Evolutionary conservation across 495 filamentous ascomycete genomes (phyloP).

Genomic region (Oidiodendron maius): DNA sequence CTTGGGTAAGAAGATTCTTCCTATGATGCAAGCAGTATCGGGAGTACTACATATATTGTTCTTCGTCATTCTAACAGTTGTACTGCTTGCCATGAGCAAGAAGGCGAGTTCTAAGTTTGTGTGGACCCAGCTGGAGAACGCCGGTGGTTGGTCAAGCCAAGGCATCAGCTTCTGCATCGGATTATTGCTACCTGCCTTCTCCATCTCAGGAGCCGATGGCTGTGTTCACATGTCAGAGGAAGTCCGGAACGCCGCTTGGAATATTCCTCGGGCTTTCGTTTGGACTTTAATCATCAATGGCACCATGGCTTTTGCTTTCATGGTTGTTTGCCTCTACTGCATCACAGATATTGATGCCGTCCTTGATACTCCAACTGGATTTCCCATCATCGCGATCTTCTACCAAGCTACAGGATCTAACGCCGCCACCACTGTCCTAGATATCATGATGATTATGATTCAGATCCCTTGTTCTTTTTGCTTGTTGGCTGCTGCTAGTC

Average conservation of each 20-base stretch:
- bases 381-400: slow-evolving; percentile 47
- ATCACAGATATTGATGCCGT: slow-evolving; percentile 31
- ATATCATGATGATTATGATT: slow-evolving; percentile 31
- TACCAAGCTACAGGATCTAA: slow-evolving; percentile 36
- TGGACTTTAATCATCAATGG: slow-evolving; percentile 35
- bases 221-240: slow-evolving; percentile 35
- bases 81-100: slow-evolving; percentile 24
- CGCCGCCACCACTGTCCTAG: slow-evolving; percentile 34
- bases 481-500: slow-evolving; percentile 41
- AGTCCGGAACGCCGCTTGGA: slow-evolving; percentile 37
- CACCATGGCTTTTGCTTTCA: slow-evolving; percentile 30
- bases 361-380: slow-evolving; percentile 32
- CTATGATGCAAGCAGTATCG: too few relatives aligned
- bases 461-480: slow-evolving; percentile 35
- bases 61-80: slow-evolving; percentile 39
- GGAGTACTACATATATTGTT: too few relatives aligned
- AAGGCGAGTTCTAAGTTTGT: slow-evolving; percentile 30
- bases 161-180: slow-evolving; percentile 40
- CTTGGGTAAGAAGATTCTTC: too few relatives aligned
- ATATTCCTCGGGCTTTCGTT: slow-evolving; percentile 42
- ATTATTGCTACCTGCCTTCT: slow-evolving; percentile 33
- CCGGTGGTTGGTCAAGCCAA: slow-evolving; percentile 31
- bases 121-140: slow-evolving; percentile 37
- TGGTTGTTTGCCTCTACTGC: slow-evolving; percentile 34
- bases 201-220: slow-evolving; percentile 16